Base-by-base conservation (phyloP, 768 basidiomycete species). In the Amanita pallidorosea region DNA sequence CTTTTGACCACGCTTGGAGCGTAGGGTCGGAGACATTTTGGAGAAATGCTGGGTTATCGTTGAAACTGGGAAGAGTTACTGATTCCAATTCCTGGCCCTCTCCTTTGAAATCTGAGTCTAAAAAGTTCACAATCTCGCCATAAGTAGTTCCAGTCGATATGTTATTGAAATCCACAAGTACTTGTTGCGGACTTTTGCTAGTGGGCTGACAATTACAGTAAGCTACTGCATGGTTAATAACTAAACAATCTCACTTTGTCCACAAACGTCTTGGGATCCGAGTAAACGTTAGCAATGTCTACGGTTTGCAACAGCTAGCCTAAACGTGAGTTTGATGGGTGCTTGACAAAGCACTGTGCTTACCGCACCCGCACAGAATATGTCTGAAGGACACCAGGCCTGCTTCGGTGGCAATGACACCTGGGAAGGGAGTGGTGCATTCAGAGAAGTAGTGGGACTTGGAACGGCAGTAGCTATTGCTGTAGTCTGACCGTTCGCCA, bases 211-310 rank as follows among this genome's bases (percentile, higher is more conserved):
- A 20, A 35, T 49, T 35, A 23, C 37, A 23, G 8, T 22, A 37
- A 36, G 29, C 40, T 51, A 22, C 20, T 18, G n/a, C 27, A 45
- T 23, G 38, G 11, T 22, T 36, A 4, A 23, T 4, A 33, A 17
- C 11, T 7, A n/a, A 22, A 4, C 5, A 36, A 17, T 4, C 63
- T 29, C 47, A 71, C 74, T 62, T 79, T 79, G 72, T 95, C 93
- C 7, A 87, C 86, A 63, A 95, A 83, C 0, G 88, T 93, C 68
- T 96, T 95, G 42, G 83, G 80, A 64, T 96, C 93, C 0, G 74
- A 62, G 61, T 75, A 96, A 23, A 86, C 67, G 37, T 74, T 63
- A 0, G 91, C 89, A 54, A 95, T 57, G 62, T 91, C 85, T 54
- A 94, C 81, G 1, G 88, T 85, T 76, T 95, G 91, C 22, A 96